These are phyloP conservation scores for Aspergillus pseudoterreus DNA, from an alignment of 2,329 filamentous ascomycete genomes.

Conservation along the genomic window DNA sequence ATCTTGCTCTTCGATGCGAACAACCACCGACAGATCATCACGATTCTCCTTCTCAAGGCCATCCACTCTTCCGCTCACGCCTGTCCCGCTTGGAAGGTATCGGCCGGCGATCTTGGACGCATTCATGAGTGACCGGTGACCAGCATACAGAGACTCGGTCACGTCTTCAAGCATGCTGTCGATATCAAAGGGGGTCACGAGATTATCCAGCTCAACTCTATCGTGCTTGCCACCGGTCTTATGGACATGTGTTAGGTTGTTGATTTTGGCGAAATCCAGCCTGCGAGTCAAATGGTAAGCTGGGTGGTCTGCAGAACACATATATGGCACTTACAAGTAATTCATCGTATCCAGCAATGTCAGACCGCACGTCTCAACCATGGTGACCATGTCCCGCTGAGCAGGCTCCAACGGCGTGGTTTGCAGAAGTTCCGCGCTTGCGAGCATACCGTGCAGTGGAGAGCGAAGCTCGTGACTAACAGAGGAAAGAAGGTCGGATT, in stretches of 20 bases:
- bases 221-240: conserved; percentile 4
- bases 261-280: conserved; percentile 36
- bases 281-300: conserved; percentile 2
- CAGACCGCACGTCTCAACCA: conserved; percentile 48
- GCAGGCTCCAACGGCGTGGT: conserved; percentile 41
- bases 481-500: conserved; percentile 51
- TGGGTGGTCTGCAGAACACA: too few species aligned
- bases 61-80: conserved; percentile 2
- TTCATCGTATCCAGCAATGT: conserved; percentile 50
- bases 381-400: conserved; percentile 44
- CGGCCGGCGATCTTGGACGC: conserved; percentile 11
- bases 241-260: conserved; percentile 21
- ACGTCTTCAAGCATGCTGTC: conserved; percentile 29
- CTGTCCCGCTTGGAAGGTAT: conserved; percentile 9
- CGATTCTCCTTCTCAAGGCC: background rate
- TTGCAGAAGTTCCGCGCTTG: conserved; percentile 49
- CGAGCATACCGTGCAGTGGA: conserved; percentile 47
- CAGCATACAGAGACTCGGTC: conserved; percentile 25
- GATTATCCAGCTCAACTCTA: conserved; percentile 14
- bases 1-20: conserved; percentile 24
- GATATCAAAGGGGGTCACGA: conserved; percentile 30
- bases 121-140: conserved; percentile 16
- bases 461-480: conserved; percentile 52
- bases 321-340: conserved; percentile 23
- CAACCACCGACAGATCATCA: conserved; percentile 23